Evolutionary conservation across 345 rosid species (phyloP).

Genomic region (Abelmoschus esculentus): DNA sequence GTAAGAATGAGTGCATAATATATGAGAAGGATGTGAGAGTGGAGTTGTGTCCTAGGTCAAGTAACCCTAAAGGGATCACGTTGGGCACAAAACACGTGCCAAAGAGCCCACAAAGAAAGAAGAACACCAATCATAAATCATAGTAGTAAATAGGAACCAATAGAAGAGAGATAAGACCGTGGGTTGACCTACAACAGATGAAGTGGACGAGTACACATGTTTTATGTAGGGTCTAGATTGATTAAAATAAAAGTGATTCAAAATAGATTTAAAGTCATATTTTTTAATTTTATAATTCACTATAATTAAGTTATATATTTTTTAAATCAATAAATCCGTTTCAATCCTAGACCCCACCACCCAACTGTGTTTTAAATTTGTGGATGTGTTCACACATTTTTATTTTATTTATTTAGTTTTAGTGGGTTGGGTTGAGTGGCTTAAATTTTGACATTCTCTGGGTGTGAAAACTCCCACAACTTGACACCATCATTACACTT

Average conservation of each 20-base stretch:
- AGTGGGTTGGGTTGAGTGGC: no score
- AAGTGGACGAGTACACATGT: no score
- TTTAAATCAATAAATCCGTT: no score
- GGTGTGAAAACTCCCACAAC: neutral
- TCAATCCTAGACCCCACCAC: no score
- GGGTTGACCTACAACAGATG: neutral
- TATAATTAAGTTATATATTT: no score
- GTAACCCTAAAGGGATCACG: neutral
- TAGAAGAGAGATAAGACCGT: neutral
- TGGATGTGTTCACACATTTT: no score
- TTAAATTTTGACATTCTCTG: neutral
- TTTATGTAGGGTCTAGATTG: no score
- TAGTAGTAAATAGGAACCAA: neutral
- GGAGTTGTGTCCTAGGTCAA: neutral
- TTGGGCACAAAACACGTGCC: neutral
- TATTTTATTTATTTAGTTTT: no score
- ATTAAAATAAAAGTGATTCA: no score
- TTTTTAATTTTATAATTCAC: no score
- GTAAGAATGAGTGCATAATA: neutral
- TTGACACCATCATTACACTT: constrained; percentile 12
- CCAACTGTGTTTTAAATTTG: no score
- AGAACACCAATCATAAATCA: neutral
- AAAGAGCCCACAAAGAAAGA: neutral
- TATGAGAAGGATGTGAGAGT: neutral
- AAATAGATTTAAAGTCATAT: neutral